These are phyloP conservation scores for Panaeolus cyanescens DNA, from an alignment of 768 basidiomycete species.

Conservation along the genomic window DNA sequence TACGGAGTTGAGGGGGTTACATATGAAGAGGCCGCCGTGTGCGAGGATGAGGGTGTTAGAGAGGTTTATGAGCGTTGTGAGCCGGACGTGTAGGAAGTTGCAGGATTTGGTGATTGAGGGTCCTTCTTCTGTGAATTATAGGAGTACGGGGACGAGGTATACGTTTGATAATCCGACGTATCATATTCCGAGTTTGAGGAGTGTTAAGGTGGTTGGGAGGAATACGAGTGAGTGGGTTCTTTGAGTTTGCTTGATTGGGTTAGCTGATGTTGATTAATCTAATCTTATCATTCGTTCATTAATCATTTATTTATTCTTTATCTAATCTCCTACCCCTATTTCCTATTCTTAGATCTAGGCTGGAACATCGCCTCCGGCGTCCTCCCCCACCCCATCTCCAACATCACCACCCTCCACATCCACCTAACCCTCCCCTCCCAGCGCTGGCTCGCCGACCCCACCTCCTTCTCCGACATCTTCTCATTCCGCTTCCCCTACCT, in stretches of 20 bases:
- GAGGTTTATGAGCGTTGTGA: background rate
- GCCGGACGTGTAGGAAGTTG: background rate
- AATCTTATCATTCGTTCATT: background rate
- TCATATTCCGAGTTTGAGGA: background rate
- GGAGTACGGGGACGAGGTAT: background rate
- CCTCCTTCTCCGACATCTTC: background rate
- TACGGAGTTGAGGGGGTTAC: background rate
- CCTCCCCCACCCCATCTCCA: background rate
- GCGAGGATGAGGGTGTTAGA: background rate
- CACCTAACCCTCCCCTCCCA: background rate
- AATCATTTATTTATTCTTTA: background rate
- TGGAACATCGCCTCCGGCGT: constrained; percentile 1
- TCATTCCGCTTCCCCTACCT: background rate
- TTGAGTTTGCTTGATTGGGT: background rate
- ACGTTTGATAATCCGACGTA: background rate
- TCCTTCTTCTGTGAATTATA: background rate
- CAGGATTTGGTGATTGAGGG: background rate
- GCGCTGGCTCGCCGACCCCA: background rate
- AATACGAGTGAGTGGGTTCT: background rate
- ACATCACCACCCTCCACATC: background rate
- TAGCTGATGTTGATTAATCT: background rate
- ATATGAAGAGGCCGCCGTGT: background rate
- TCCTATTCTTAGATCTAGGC: background rate
- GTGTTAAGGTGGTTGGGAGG: background rate
- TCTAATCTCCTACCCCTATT: background rate